phyloP scores from a whole-genome alignment of 768 basidiomycete species.

The Xanthoconium stramineum region DNA sequence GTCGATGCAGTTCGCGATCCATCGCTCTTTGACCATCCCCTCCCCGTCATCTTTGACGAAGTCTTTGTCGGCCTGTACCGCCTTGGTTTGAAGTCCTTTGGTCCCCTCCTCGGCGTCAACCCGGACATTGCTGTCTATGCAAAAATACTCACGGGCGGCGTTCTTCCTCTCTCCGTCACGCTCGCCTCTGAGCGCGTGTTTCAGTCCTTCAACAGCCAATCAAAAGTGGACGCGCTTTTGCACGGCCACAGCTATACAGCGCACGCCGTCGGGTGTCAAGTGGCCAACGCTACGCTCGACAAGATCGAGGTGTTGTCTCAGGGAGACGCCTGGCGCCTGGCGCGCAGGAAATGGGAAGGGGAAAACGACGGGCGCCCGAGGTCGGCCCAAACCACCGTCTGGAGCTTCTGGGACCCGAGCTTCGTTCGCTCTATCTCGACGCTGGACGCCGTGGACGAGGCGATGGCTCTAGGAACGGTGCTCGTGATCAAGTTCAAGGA shows the following conservation, averaged over 20 bases:
- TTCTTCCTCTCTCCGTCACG: constrained; percentile 83
- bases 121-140: constrained; percentile 93
- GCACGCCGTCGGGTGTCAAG: constrained; percentile 88
- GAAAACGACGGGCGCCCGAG: not conserved
- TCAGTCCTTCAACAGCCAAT: constrained; percentile 67
- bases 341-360: constrained; percentile 56
- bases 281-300: constrained; percentile 77
- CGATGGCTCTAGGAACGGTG: constrained; percentile 87
- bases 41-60: constrained; percentile 94
- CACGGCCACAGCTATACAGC: constrained; percentile 98
- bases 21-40: constrained; percentile 41
- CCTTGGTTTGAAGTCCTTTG: constrained; percentile 66
- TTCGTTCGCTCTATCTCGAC: constrained; percentile 67
- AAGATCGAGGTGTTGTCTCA: constrained; percentile 50
- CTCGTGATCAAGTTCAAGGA: constrained; percentile 73
- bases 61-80: constrained; percentile 94
- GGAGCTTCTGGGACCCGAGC: constrained; percentile 85
- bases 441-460: constrained; percentile 55
- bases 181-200: constrained; percentile 81
- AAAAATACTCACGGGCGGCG: constrained; percentile 91
- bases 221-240: constrained; percentile 81
- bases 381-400: constrained; percentile 37
- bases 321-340: constrained; percentile 56
- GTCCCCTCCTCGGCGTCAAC: constrained; percentile 60
- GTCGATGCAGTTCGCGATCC: constrained; percentile 72